Percentiles rank a stretch among this genome's conserved stretches.
phyloP scores from a whole-genome alignment of 1,139 yeast genomes.

The Debaryomyces robertsiae region DNA sequence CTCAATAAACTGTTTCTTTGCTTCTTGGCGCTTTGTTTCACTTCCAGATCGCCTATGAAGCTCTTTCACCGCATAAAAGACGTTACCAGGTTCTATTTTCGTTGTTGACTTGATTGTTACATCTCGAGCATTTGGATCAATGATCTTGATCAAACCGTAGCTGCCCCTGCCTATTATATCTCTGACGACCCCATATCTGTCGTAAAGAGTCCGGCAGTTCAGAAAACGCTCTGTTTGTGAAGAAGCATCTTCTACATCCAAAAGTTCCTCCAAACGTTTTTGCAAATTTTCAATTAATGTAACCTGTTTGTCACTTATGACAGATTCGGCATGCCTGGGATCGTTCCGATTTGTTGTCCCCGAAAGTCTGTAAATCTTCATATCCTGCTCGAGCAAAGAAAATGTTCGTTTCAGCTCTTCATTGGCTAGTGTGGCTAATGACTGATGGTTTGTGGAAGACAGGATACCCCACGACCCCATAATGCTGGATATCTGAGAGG shows the following conservation, averaged over 20 bases:
- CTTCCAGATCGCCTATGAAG: constrained; percentile 31
- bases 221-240: constrained; percentile 21
- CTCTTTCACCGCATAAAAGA: constrained; percentile 74
- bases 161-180: constrained; percentile 85
- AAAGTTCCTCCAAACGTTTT: constrained; percentile 37
- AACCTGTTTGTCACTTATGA: constrained; percentile 59
- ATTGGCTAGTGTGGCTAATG: constrained; percentile 30
- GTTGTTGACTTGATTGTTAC: constrained; percentile 8
- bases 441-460: constrained; percentile 16
- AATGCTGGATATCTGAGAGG: constrained; percentile 29
- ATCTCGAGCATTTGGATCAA: constrained; percentile 51
- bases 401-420: constrained; percentile 38
- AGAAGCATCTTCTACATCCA: constrained; percentile 22
- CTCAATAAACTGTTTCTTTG: constrained; percentile 62
- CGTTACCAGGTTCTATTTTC: constrained; percentile 35
- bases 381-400: constrained; percentile 28
- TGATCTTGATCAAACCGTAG: constrained; percentile 78
- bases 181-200: constrained; percentile 78
- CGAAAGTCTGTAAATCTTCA: constrained; percentile 29
- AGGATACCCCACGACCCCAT: constrained; percentile 41
- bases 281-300: constrained; percentile 52
- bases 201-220: constrained; percentile 35
- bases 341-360: constrained; percentile 22
- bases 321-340: constrained; percentile 39
- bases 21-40: constrained; percentile 50